These are phyloP conservation scores for Psilocybe subaeruginosa DNA, from an alignment of 768 basidiomycete genomes.

Conservation along the genomic window DNA sequence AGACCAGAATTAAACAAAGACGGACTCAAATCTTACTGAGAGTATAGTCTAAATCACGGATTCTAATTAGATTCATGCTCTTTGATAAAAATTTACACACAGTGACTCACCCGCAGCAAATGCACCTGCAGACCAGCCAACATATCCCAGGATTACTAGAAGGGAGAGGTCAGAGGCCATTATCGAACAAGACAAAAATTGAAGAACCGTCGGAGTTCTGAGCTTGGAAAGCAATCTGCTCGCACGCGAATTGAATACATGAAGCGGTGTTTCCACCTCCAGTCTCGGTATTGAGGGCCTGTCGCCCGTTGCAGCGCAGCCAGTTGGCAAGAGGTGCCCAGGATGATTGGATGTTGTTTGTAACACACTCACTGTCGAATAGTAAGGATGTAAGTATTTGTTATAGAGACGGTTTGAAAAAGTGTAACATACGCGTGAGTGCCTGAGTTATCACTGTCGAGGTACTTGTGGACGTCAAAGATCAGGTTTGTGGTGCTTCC, in stretches of 20 bases:
- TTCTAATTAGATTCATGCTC: background rate
- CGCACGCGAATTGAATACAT: slow-evolving; percentile 47
- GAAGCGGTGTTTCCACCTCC: slow-evolving; percentile 57
- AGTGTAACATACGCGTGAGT: slow-evolving; percentile 22
- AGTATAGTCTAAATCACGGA: background rate
- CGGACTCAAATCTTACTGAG: background rate
- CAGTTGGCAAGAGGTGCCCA: slow-evolving; percentile 51
- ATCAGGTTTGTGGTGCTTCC: slow-evolving; percentile 47
- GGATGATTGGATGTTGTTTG: slow-evolving; percentile 51
- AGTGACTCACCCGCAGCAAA: slow-evolving; percentile 35
- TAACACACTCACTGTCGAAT: slow-evolving; percentile 43
- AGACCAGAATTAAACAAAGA: background rate
- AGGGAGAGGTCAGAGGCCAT: background rate
- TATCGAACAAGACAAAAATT: background rate
- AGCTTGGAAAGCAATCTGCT: slow-evolving; percentile 49
- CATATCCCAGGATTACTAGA: slow-evolving; percentile 54
- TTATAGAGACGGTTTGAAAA: background rate
- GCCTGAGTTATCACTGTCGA: slow-evolving; percentile 53
- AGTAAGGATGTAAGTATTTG: too few relatives aligned
- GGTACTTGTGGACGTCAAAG: slow-evolving; percentile 68
- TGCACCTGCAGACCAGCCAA: slow-evolving; percentile 64
- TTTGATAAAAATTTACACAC: background rate
- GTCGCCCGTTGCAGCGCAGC: slow-evolving; percentile 50
- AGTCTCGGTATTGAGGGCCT: slow-evolving; percentile 63
- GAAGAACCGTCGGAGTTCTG: slow-evolving; percentile 45